Percentiles rank a stretch among this genome's conserved stretches.
These are phyloP conservation scores for Cadophora malorum DNA, from an alignment of 2,329 filamentous ascomycete species.

Conservation along the genomic window DNA sequence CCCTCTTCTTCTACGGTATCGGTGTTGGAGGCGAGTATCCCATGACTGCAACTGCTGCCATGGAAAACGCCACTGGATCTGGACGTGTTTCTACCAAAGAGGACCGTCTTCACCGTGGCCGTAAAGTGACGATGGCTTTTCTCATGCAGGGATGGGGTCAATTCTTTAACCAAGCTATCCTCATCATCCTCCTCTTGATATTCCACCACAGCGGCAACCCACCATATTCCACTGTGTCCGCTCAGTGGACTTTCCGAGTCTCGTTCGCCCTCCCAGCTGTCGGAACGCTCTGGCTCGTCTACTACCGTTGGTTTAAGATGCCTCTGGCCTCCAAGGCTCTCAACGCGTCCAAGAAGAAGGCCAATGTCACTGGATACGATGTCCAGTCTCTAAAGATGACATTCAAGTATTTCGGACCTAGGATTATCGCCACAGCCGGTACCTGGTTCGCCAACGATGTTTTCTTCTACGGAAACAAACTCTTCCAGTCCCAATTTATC, in stretches of 20 bases:
- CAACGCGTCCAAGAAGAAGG: slow-evolving; percentile 81
- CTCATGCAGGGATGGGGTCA: slow-evolving; percentile 99
- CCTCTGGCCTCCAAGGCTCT: slow-evolving; percentile 85
- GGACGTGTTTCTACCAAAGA: slow-evolving; percentile 89
- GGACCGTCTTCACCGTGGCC: slow-evolving; percentile 92
- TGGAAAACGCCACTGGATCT: slow-evolving; percentile 87
- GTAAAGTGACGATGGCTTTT: slow-evolving; percentile 95
- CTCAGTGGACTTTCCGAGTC: slow-evolving; percentile 90
- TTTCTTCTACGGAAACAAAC: slow-evolving; percentile 99
- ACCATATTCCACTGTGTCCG: slow-evolving; percentile 78
- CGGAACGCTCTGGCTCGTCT: slow-evolving; percentile 92
- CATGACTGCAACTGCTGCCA: slow-evolving; percentile 93
- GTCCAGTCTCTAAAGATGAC: slow-evolving; percentile 80
- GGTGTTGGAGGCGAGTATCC: slow-evolving; percentile 89
- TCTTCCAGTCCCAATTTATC: slow-evolving; percentile 94
- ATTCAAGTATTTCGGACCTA: slow-evolving; percentile 82
- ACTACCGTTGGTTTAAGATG: slow-evolving; percentile 97
- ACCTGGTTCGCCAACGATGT: slow-evolving; percentile 97
- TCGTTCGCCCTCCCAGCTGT: slow-evolving; percentile 91
- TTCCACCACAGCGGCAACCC: slow-evolving; percentile 74
- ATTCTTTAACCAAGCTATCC: slow-evolving; percentile 88
- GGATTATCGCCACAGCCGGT: slow-evolving; percentile 84
- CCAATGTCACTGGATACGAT: slow-evolving; percentile 91
- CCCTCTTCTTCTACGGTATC: slow-evolving; percentile 87
- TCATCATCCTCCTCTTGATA: slow-evolving; percentile 85